Conservation (phyloP, 257 asterid genomes). For the Mentha longifolia region DNA sequence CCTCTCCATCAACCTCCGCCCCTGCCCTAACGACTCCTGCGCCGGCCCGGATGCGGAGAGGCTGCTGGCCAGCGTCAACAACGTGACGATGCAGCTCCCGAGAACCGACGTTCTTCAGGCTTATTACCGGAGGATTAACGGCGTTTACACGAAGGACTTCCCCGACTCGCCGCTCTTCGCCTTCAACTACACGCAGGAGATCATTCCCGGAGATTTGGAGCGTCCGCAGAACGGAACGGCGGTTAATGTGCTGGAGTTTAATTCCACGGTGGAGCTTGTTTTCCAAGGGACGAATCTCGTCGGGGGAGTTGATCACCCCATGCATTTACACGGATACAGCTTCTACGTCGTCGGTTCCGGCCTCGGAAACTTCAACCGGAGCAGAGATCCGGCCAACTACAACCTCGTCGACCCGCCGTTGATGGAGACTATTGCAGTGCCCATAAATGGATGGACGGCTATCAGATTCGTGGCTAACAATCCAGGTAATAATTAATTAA, state of each 20-base stretch:
- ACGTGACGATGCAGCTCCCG: slow-evolving; percentile 41
- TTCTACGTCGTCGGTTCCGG: slow-evolving; percentile 63
- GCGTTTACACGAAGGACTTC: slow-evolving; percentile 39
- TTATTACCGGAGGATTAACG: slow-evolving; percentile 38
- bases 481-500: slow-evolving; percentile 48
- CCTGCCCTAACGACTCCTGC: slow-evolving; percentile 40
- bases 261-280: slow-evolving; percentile 53
- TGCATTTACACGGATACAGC: slow-evolving; percentile 68
- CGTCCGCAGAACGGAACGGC: slow-evolving; percentile 26
- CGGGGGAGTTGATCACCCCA: slow-evolving; percentile 55
- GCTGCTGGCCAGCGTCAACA: slow-evolving; percentile 55
- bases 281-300: slow-evolving; percentile 51
- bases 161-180: slow-evolving; percentile 44
- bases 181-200: slow-evolving; percentile 41
- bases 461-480: slow-evolving; percentile 57
- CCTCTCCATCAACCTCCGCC: slow-evolving; percentile 36
- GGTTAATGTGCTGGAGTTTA: slow-evolving; percentile 42
- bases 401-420: slow-evolving; percentile 63
- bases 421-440: slow-evolving; percentile 49
- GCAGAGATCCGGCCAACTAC: slow-evolving; percentile 43
- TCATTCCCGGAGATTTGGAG: slow-evolving; percentile 10
- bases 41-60: slow-evolving; percentile 33
- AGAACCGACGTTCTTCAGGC: slow-evolving; percentile 45
- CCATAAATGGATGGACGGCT: slow-evolving; percentile 53
- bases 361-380: slow-evolving; percentile 51